phyloP scores from a whole-genome alignment of 345 rosid species.

The Geranium brycei region DNA sequence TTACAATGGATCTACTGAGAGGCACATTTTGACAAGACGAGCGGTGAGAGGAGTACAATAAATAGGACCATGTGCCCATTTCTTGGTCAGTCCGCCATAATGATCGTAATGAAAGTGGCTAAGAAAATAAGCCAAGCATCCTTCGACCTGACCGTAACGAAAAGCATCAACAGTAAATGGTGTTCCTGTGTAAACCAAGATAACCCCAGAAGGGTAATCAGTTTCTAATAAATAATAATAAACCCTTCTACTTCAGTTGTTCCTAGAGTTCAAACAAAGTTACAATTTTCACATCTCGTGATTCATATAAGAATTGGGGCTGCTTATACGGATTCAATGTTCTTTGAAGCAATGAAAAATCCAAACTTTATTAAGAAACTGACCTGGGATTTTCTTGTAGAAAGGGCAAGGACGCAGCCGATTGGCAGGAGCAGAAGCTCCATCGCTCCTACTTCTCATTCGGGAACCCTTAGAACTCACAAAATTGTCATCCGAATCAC shows the following conservation, averaged over 20 bases:
- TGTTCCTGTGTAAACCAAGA: conserved; percentile 33
- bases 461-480: conserved; percentile 1
- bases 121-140: conserved; percentile 62
- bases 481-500: background rate
- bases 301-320: background rate
- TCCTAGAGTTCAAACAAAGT: background rate
- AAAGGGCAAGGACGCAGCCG: conserved; percentile 52
- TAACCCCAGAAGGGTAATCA: background rate
- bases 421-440: conserved; percentile 2
- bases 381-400: conserved; percentile 67
- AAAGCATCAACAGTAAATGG: conserved; percentile 67
- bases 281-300: background rate
- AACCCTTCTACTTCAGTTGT: background rate
- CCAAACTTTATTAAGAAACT: background rate
- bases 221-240: background rate
- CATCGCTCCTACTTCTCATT: background rate
- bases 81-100: conserved; percentile 57
- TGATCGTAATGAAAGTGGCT: conserved; percentile 76
- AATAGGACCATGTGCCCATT: conserved; percentile 66
- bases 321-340: background rate
- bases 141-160: conserved; percentile 50
- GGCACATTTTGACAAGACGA: conserved; percentile 46
- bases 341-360: background rate
- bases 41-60: conserved; percentile 58
- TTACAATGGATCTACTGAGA: conserved; percentile 44